These are phyloP conservation scores for Ceratobasidium sp. DNA, from an alignment of 1,284 basidiomycete species.

Conservation along the genomic window DNA sequence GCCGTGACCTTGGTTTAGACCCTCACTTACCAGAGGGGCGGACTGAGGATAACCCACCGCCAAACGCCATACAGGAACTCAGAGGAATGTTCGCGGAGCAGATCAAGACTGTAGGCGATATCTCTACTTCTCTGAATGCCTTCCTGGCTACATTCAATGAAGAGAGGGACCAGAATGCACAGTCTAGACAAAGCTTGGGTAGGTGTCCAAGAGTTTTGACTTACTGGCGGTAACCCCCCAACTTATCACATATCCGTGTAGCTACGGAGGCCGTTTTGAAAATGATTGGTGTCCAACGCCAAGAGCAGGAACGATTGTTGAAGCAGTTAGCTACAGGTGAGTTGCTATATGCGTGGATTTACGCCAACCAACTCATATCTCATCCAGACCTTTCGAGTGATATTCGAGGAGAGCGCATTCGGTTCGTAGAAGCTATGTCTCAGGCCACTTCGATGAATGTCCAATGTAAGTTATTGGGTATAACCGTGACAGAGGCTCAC, in stretches of 20 bases:
- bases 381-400: slow-evolving; percentile 73
- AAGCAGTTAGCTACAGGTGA: slow-evolving; percentile 67
- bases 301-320: slow-evolving; percentile 72
- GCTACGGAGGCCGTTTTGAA: slow-evolving; percentile 64
- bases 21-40: slow-evolving; percentile 37
- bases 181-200: slow-evolving; percentile 22
- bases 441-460: slow-evolving; percentile 86
- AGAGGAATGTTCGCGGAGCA: slow-evolving; percentile 51
- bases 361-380: background rate
- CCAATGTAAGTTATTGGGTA: slow-evolving; percentile 59
- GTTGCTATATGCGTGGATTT: slow-evolving; percentile 38
- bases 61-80: slow-evolving; percentile 7
- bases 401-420: slow-evolving; percentile 79
- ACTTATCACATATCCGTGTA: slow-evolving; percentile 42
- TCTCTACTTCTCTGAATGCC: slow-evolving; percentile 11
- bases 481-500: slow-evolving; percentile 38
- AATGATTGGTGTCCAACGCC: slow-evolving; percentile 68
- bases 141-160: slow-evolving; percentile 1
- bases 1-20: slow-evolving; percentile 36
- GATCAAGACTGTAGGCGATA: slow-evolving; percentile 52
- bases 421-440: slow-evolving; percentile 90
- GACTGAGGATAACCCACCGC: slow-evolving; percentile 1
- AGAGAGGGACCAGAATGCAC: slow-evolving; percentile 1
- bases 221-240: no score
- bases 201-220: slow-evolving; percentile 1